phyloP scores from a whole-genome alignment of 495 filamentous ascomycete genomes.

The Xylaria palmicola region DNA sequence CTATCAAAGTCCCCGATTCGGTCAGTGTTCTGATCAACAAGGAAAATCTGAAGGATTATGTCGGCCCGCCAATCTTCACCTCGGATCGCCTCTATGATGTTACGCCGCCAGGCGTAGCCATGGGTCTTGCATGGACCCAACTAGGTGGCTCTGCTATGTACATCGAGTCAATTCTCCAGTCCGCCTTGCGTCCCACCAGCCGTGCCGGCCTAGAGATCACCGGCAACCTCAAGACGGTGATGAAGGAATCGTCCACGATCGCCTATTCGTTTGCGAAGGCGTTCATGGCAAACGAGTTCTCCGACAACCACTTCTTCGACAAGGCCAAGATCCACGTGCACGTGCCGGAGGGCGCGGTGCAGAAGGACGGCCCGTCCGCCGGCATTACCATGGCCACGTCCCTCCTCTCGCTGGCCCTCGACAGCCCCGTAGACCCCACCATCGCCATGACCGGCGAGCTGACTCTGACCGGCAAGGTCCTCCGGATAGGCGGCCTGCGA shows the following conservation, averaged over 20 bases:
- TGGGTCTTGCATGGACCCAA: conserved; percentile 98
- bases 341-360: conserved; percentile 95
- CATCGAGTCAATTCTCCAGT: conserved; percentile 93
- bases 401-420: conserved; percentile 78
- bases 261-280: conserved; percentile 97
- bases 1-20: conserved; percentile 80
- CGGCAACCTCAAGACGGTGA: conserved; percentile 91
- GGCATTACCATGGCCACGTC: conserved; percentile 97
- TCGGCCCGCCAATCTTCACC: conserved; percentile 93
- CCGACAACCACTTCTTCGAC: conserved; percentile 92
- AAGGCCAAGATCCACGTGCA: conserved; percentile 95
- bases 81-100: conserved; percentile 93
- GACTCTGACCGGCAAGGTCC: conserved; percentile 94
- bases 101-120: conserved; percentile 94
- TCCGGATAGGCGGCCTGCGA: conserved; percentile 91
- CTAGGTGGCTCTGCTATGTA: conserved; percentile 97
- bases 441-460: conserved; percentile 99
- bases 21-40: conserved; percentile 87
- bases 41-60: conserved; percentile 94
- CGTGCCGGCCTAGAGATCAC: conserved; percentile 82
- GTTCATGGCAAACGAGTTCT: conserved; percentile 76
- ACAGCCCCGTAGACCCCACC: conserved; percentile 74
- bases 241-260: conserved; percentile 94
- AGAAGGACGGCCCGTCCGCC: conserved; percentile 93
- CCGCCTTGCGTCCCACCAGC: conserved; percentile 65